These are phyloP conservation scores for Asclepias syriaca DNA, from an alignment of 257 asterid species.

Conservation along the genomic window DNA sequence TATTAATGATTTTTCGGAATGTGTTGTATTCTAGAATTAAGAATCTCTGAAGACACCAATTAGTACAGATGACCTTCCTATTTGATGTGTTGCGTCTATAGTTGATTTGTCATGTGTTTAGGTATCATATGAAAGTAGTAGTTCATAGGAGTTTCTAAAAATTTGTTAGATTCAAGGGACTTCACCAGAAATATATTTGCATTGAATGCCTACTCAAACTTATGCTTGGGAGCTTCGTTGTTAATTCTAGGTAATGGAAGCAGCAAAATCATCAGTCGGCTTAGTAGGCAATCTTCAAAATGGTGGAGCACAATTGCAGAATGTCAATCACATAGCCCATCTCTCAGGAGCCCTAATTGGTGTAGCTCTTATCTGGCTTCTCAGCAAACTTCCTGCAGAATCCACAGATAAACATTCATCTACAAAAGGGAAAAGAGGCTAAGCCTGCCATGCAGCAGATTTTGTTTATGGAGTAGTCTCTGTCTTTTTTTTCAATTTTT, in stretches of 20 bases:
- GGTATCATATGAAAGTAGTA: neutral
- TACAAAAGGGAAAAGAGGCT: neutral
- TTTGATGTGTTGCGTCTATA: neutral
- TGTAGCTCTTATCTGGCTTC: slow-evolving; percentile 72
- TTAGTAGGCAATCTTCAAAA: slow-evolving; percentile 52
- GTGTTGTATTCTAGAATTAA: neutral
- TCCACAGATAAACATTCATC: slow-evolving; percentile 22
- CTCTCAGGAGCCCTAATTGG: slow-evolving; percentile 91
- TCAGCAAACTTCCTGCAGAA: slow-evolving; percentile 54
- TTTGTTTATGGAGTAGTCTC: too few relatives aligned
- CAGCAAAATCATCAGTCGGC: slow-evolving; percentile 86
- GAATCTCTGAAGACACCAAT: neutral
- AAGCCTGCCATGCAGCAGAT: neutral
- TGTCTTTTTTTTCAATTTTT: too few relatives aligned
- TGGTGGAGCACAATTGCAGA: slow-evolving; percentile 45
- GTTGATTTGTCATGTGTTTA: neutral
- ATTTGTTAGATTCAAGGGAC: neutral
- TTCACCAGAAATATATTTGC: neutral
- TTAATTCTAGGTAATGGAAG: slow-evolving; percentile 82
- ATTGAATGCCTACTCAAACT: neutral
- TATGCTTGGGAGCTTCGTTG: neutral
- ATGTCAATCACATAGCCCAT: slow-evolving; percentile 88
- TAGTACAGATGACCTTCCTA: neutral
- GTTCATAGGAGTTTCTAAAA: neutral
- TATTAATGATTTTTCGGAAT: neutral